phyloP scores from a whole-genome alignment of 371 early-diverging fungal genomes.

The Mortierella sp. region DNA sequence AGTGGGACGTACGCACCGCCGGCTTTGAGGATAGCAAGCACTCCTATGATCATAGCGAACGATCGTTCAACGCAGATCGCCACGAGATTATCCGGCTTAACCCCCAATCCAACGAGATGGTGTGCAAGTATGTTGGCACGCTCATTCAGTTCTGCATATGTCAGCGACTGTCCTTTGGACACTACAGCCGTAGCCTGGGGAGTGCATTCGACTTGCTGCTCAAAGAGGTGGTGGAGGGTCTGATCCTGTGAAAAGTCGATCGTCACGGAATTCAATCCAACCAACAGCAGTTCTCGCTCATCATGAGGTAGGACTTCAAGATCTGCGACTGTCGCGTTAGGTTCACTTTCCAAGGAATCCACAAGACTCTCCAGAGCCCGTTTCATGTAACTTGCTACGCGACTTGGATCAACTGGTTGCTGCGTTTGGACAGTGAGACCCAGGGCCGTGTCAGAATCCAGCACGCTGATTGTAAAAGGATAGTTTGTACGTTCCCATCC shows the following conservation, averaged over 20 bases:
- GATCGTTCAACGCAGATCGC: constrained; percentile 14
- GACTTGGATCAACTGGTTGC: background rate
- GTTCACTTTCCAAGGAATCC: background rate
- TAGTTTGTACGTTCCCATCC: constrained; percentile 11
- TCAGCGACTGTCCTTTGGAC: constrained; percentile 11
- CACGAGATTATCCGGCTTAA: constrained; percentile 14
- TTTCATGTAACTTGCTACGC: constrained; percentile 5
- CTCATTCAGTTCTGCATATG: constrained; percentile 8
- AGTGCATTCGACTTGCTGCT: background rate
- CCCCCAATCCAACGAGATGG: constrained; percentile 5
- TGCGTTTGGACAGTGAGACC: background rate
- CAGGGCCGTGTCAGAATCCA: background rate
- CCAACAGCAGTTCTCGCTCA: background rate
- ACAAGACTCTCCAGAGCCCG: constrained; percentile 1
- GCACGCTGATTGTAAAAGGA: constrained; percentile 5
- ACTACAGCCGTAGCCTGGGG: constrained; percentile 21
- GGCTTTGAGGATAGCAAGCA: constrained; percentile 13
- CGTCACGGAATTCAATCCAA: constrained; percentile 3
- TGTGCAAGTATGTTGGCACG: constrained; percentile 14
- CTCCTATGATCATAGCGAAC: constrained; percentile 1
- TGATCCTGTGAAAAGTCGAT: background rate
- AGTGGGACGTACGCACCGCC: constrained; percentile 21
- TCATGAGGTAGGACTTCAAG: background rate
- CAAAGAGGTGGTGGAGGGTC: constrained; percentile 14
- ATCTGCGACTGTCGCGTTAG: background rate